Evolutionary conservation across 257 asterid genomes (phyloP).

Genomic region (Craterostigma plantagineum): DNA sequence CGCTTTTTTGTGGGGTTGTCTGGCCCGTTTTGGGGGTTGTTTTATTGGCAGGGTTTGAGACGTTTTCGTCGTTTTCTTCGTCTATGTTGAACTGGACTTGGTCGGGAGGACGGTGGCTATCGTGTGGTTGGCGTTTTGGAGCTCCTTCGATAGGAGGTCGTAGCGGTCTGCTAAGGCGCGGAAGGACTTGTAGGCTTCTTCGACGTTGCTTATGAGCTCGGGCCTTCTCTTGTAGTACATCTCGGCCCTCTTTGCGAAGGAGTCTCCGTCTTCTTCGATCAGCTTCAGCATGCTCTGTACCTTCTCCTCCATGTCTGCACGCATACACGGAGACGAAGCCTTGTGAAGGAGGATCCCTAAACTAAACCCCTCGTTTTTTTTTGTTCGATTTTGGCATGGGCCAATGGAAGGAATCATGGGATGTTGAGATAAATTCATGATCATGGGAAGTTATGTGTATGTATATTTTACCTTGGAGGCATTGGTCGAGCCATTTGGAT

Average conservation of each 20-base stretch:
- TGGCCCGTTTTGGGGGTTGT: constrained; percentile 7
- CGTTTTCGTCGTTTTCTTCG: too few species aligned
- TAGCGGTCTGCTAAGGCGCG: constrained; percentile 77
- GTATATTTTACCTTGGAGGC: constrained; percentile 32
- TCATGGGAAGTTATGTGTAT: too few species aligned
- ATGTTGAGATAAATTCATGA: too few species aligned
- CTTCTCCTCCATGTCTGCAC: constrained; percentile 83
- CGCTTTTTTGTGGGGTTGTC: too few species aligned
- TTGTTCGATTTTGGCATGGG: too few species aligned
- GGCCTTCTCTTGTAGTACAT: constrained; percentile 86
- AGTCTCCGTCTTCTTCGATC: constrained; percentile 78
- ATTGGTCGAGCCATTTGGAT: constrained; percentile 52
- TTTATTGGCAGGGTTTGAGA: constrained; percentile 12
- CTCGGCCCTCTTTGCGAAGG: constrained; percentile 76
- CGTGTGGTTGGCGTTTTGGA: constrained; percentile 49
- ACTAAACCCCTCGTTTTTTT: too few species aligned
- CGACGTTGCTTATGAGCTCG: constrained; percentile 51
- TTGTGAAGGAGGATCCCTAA: too few species aligned
- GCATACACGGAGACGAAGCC: too few species aligned
- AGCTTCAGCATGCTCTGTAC: constrained; percentile 60
- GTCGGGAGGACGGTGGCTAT: constrained; percentile 40
- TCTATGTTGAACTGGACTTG: constrained; percentile 26
- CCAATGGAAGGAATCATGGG: too few species aligned
- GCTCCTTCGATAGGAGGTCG: constrained; percentile 65
- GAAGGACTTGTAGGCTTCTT: constrained; percentile 57